phyloP scores from a whole-genome alignment of 306 rosid genomes.

The Castanopsis chinensis region DNA sequence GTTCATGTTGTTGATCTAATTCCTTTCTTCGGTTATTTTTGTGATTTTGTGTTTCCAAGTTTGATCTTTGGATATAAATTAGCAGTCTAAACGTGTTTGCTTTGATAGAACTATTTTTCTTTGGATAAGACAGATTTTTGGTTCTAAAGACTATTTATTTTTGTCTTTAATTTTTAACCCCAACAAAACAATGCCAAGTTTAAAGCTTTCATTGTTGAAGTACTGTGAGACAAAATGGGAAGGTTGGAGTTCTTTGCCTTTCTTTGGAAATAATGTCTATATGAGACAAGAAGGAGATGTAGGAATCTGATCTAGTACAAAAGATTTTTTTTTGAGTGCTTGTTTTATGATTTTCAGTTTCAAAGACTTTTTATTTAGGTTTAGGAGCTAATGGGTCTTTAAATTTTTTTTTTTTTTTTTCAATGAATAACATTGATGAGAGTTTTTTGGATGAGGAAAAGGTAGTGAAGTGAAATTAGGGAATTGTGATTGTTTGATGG shows the following conservation, averaged over 20 bases:
- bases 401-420: not conserved
- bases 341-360: not conserved
- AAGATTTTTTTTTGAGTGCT: not conserved
- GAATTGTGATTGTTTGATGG: conserved; percentile 65
- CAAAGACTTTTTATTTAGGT: not conserved
- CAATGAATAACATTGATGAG: conserved; percentile 32
- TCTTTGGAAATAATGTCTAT: not conserved
- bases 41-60: conserved; percentile 4
- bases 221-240: not conserved
- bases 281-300: not conserved
- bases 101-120: not conserved
- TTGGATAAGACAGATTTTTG: not conserved
- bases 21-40: not conserved
- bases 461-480: conserved; percentile 28
- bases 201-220: not conserved
- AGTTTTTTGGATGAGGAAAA: conserved; percentile 47
- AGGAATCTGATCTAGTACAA: not conserved
- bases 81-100: not conserved
- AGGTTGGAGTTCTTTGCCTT: not conserved
- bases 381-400: not conserved
- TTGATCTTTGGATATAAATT: conserved; percentile 9
- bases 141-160: not conserved
- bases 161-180: not conserved
- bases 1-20: conserved; percentile 1
- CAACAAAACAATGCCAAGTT: not conserved